phyloP scores from a whole-genome alignment of 306 rosid species.

The Cajanus cajan region DNA sequence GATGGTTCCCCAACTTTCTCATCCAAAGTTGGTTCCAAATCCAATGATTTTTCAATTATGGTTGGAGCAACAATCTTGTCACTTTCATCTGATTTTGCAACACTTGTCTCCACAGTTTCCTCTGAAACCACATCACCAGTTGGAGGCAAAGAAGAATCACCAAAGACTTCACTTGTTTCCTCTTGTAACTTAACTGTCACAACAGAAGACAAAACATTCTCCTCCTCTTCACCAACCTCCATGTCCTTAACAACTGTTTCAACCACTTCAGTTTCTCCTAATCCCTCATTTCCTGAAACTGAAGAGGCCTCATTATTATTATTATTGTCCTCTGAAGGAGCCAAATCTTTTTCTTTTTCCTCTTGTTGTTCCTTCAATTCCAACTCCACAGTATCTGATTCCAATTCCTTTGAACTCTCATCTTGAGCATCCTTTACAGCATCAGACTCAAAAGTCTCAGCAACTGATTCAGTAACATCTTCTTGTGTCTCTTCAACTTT shows the following conservation, averaged over 20 bases:
- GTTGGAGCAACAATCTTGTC: conserved; percentile 20
- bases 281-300: conserved; percentile 18
- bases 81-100: conserved; percentile 22
- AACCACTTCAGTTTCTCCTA: conserved; percentile 30
- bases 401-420: conserved; percentile 1
- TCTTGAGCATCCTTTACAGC: neutral
- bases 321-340: conserved; percentile 8
- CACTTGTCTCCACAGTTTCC: conserved; percentile 32
- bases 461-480: conserved; percentile 31
- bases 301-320: neutral
- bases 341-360: neutral
- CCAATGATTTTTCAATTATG: conserved; percentile 30
- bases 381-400: neutral
- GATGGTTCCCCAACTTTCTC: conserved; percentile 43
- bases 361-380: neutral
- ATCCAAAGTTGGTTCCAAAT: conserved; percentile 10
- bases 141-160: neutral
- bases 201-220: conserved; percentile 12
- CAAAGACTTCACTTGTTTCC: conserved; percentile 2
- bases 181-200: neutral
- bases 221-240: conserved; percentile 19
- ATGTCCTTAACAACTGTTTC: conserved; percentile 3
- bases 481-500: neutral
- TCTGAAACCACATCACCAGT: conserved; percentile 28
- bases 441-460: conserved; percentile 11